Percentiles rank a stretch among this genome's conserved stretches.
Evolutionary conservation across 2,329 filamentous ascomycete genomes (phyloP).

Genomic region (Diaporthe sp.): DNA sequence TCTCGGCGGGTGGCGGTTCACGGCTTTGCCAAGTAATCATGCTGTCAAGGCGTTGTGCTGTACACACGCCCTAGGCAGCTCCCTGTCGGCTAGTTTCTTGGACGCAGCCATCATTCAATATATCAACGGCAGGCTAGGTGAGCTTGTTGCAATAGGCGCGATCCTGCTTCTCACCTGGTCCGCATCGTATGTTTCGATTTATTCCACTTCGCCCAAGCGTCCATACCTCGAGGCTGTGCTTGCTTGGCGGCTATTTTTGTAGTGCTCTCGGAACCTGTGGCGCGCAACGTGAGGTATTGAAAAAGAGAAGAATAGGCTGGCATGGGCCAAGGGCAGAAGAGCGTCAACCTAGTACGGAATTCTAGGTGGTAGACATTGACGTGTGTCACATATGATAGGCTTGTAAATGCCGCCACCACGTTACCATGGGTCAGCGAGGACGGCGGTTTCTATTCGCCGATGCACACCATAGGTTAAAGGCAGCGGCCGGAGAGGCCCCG

Average conservation of each 20-base stretch:
- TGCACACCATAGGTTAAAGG: background rate
- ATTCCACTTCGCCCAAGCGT: background rate
- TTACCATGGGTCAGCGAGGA: background rate
- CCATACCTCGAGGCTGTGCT: conserved; percentile 15
- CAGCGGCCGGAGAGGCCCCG: background rate
- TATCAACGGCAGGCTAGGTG: background rate
- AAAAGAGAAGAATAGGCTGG: background rate
- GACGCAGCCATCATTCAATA: conserved; percentile 9
- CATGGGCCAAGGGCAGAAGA: background rate
- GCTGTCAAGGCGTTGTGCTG: conserved; percentile 25
- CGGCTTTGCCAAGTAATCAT: conserved; percentile 2
- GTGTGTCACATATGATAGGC: background rate
- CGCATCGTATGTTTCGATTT: background rate
- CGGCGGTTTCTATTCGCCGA: background rate
- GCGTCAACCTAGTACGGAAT: too few relatives aligned
- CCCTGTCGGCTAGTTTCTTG: conserved; percentile 31
- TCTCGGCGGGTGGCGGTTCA: conserved; percentile 34
- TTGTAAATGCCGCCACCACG: background rate
- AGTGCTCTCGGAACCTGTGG: background rate
- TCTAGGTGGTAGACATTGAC: background rate
- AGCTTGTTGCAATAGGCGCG: background rate
- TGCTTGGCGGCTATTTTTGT: conserved; percentile 2
- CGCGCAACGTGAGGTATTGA: background rate
- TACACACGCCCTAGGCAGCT: conserved; percentile 10
- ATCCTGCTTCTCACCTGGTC: background rate